phyloP scores from a whole-genome alignment of 1,284 basidiomycete species.

The Neotropicomus parvogracilis region DNA sequence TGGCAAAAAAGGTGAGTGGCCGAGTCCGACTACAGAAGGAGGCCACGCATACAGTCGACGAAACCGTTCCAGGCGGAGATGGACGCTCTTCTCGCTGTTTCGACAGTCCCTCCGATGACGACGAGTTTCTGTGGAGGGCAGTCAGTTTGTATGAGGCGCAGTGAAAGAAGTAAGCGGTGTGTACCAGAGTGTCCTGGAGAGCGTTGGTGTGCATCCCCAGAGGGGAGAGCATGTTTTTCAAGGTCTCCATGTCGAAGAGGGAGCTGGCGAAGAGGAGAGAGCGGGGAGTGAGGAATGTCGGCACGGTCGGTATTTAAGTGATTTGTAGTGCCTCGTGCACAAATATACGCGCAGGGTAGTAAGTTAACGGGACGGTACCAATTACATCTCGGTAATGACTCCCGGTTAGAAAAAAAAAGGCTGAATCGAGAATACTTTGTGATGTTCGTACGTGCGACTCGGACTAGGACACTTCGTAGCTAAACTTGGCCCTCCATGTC shows the following conservation, averaged over 20 bases:
- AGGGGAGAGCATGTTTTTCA: slow-evolving; percentile 60
- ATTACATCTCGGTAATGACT: slow-evolving; percentile 34
- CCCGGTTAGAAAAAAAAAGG: slow-evolving; percentile 21
- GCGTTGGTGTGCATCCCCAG: slow-evolving; percentile 54
- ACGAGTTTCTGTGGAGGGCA: slow-evolving; percentile 58
- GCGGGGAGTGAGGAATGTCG: slow-evolving; percentile 21
- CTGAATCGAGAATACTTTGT: slow-evolving; percentile 16
- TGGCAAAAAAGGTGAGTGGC: slow-evolving; percentile 10
- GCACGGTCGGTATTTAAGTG: slow-evolving; percentile 34
- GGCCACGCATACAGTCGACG: slow-evolving; percentile 62
- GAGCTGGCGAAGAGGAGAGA: slow-evolving; percentile 22
- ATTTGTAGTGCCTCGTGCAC: slow-evolving; percentile 32
- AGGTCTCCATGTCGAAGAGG: slow-evolving; percentile 47
- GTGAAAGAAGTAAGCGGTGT: slow-evolving; percentile 16
- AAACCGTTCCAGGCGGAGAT: slow-evolving; percentile 83
- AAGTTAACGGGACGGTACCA: slow-evolving; percentile 25
- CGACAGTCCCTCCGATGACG: slow-evolving; percentile 75
- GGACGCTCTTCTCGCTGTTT: slow-evolving; percentile 69
- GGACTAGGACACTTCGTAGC: slow-evolving; percentile 13
- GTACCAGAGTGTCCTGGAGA: slow-evolving; percentile 61
- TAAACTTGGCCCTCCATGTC: slow-evolving; percentile 19
- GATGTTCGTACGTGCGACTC: slow-evolving; percentile 20
- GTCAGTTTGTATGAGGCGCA: neutral
- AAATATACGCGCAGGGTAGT: slow-evolving; percentile 31
- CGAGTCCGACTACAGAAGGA: neutral